These are phyloP conservation scores for Hansfordia pulvinata DNA, from an alignment of 2,329 filamentous ascomycete genomes.

Conservation along the genomic window DNA sequence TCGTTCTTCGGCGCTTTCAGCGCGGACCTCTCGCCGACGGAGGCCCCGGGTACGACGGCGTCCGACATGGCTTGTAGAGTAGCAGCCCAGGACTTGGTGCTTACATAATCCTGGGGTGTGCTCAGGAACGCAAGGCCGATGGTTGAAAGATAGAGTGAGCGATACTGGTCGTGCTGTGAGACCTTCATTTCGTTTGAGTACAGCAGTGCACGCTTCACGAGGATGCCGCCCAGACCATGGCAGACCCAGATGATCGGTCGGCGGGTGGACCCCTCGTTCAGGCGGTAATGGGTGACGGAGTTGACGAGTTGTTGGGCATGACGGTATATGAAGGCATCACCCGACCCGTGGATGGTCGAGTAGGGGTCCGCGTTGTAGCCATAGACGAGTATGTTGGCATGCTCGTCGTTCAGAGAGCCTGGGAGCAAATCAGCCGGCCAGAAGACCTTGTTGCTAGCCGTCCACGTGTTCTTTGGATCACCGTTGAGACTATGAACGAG, in stretches of 20 bases:
- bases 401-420: slow-evolving; percentile 36
- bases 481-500: slow-evolving; percentile 62
- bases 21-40: slow-evolving; percentile 56
- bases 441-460: slow-evolving; percentile 42
- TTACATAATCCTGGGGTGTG: slow-evolving; percentile 60
- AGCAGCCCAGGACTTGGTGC: slow-evolving; percentile 52
- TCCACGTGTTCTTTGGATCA: slow-evolving; percentile 50
- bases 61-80: slow-evolving; percentile 56
- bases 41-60: slow-evolving; percentile 47
- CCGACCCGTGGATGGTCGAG: slow-evolving; percentile 33
- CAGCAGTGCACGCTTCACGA: slow-evolving; percentile 57
- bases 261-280: slow-evolving; percentile 37
- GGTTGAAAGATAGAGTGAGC: slow-evolving; percentile 60
- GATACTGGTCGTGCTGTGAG: slow-evolving; percentile 46
- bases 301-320: slow-evolving; percentile 58
- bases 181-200: slow-evolving; percentile 49
- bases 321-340: slow-evolving; percentile 54
- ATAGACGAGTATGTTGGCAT: slow-evolving; percentile 55
- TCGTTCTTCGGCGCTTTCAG: slow-evolving; percentile 59
- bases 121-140: slow-evolving; percentile 67
- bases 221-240: slow-evolving; percentile 60
- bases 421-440: slow-evolving; percentile 61
- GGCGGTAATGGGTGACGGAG: slow-evolving; percentile 48
- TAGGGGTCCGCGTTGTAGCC: slow-evolving; percentile 61
- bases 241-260: slow-evolving; percentile 66